These are phyloP conservation scores for Davidsoniella australis DNA, from an alignment of 2,329 filamentous ascomycete species.

Conservation along the genomic window DNA sequence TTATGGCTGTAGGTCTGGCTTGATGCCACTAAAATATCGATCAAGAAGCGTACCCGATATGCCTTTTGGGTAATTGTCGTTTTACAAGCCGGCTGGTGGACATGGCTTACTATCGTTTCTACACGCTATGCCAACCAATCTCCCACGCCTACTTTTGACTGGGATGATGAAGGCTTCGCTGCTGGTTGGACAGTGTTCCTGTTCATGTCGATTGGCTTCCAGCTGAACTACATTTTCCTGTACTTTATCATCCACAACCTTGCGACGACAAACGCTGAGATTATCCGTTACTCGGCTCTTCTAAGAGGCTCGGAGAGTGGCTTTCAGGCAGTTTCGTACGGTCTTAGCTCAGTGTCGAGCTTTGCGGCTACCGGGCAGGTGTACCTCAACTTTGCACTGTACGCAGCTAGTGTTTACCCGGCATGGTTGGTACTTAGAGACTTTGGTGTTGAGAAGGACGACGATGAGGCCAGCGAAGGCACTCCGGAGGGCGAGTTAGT, in stretches of 20 bases:
- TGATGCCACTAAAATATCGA: conserved; percentile 36
- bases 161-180: conserved; percentile 46
- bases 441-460: conserved; percentile 24
- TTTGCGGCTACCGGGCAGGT: conserved; percentile 49
- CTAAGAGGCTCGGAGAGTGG: conserved; percentile 55
- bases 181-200: conserved; percentile 49
- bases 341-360: conserved; percentile 40
- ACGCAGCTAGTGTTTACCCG: conserved; percentile 44
- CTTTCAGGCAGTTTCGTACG: conserved; percentile 57
- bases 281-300: conserved; percentile 50
- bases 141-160: conserved; percentile 46
- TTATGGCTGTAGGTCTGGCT: conserved; percentile 26
- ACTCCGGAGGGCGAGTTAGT: no score
- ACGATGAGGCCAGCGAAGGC: background rate
- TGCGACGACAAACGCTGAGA: conserved; percentile 41
- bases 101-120: conserved; percentile 50
- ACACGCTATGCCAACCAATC: conserved; percentile 33
- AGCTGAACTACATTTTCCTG: conserved; percentile 58
- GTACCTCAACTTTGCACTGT: conserved; percentile 55
- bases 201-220: conserved; percentile 49
- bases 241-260: conserved; percentile 57
- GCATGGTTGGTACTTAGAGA: conserved; percentile 49
- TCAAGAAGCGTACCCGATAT: conserved; percentile 35
- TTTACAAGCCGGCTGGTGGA: conserved; percentile 54
- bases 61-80: conserved; percentile 37